Conservation (phyloP, 768 basidiomycete species). For the Crucibulum laeve region DNA sequence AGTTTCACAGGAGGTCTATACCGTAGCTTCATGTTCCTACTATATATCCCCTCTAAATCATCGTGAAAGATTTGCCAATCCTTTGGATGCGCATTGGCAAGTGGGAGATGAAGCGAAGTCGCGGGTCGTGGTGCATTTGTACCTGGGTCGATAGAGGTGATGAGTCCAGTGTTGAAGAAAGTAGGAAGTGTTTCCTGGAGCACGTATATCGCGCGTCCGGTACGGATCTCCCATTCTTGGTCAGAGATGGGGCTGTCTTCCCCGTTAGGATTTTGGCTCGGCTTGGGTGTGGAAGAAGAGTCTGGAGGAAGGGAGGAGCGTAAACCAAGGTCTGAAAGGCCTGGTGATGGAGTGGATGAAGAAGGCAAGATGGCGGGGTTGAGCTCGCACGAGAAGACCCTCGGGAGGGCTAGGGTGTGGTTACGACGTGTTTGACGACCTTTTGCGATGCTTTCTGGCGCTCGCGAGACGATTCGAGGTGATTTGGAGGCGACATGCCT, state of each 20-base stretch:
- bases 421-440: neutral
- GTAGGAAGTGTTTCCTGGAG: constrained; percentile 66
- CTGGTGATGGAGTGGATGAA: constrained; percentile 5
- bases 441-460: neutral
- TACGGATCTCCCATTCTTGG: constrained; percentile 74
- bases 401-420: neutral
- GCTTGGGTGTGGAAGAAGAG: constrained; percentile 20
- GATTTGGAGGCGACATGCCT: constrained; percentile 8
- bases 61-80: constrained; percentile 23
- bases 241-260: constrained; percentile 49
- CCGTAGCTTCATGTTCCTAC: constrained; percentile 52
- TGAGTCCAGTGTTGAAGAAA: constrained; percentile 67
- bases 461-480: neutral
- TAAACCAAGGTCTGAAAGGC: constrained; percentile 26
- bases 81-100: constrained; percentile 23
- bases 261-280: constrained; percentile 16
- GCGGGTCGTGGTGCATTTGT: constrained; percentile 31
- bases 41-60: constrained; percentile 52
- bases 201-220: constrained; percentile 68
- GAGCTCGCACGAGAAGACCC: no score
- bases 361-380: no score
- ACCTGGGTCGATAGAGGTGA: constrained; percentile 47
- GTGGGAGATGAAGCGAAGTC: constrained; percentile 14
- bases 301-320: constrained; percentile 31
- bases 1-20: constrained; percentile 68